Conservation (phyloP, 192 early-diverging fungal genomes). For the Haplosporangium gracile region DNA sequence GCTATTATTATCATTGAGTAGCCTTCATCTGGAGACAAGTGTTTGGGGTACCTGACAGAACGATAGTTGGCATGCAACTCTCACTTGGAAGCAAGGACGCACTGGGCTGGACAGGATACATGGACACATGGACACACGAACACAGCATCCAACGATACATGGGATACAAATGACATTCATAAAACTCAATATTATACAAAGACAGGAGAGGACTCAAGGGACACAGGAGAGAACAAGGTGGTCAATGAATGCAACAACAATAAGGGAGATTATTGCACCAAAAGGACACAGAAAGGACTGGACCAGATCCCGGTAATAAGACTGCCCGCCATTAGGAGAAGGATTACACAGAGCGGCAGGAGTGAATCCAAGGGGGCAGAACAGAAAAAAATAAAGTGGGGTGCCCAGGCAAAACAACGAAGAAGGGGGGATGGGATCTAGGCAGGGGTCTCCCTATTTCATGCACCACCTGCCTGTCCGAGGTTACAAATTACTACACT, state of each 20-base stretch:
- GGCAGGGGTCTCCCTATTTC: background rate
- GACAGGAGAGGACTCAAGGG: background rate
- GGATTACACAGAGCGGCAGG: background rate
- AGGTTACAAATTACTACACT: background rate
- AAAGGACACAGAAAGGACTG: background rate
- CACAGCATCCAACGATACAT: too few relatives aligned
- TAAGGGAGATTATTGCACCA: background rate
- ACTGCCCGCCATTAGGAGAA: background rate
- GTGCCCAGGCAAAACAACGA: background rate
- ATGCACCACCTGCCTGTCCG: background rate
- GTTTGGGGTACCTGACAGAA: background rate
- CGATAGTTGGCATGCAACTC: background rate
- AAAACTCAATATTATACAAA: background rate
- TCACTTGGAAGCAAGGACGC: background rate
- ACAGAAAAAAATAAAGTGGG: too few relatives aligned
- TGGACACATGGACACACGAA: background rate
- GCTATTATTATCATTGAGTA: conserved; percentile 1
- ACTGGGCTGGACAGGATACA: background rate
- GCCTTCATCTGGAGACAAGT: background rate
- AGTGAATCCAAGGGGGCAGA: background rate
- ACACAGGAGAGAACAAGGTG: background rate
- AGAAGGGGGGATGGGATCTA: background rate
- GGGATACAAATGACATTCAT: background rate
- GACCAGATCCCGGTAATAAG: background rate
- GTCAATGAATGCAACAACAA: background rate